A percentile compares a stretch with the other conserved stretches of the same genome.
Conservation (phyloP, 257 asterid genomes). For the Anisodus tanguticus region DNA sequence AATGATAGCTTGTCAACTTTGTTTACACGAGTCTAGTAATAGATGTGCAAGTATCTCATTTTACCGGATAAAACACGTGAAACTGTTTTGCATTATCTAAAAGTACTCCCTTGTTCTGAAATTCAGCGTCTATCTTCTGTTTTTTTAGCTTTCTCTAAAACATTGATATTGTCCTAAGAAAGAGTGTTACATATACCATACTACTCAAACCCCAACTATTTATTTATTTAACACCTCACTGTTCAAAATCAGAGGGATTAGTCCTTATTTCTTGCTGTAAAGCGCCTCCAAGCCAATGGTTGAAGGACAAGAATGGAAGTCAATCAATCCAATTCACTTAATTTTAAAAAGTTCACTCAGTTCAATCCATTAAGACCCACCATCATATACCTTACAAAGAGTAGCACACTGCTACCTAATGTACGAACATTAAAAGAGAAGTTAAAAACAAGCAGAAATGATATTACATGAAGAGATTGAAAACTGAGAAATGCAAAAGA, state of each 20-base stretch:
- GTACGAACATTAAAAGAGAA: neutral
- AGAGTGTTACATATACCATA: neutral
- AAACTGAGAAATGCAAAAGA: neutral
- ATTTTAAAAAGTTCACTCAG: neutral
- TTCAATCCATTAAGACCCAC: neutral
- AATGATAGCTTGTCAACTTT: slow-evolving; percentile 20
- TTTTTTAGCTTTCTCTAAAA: neutral
- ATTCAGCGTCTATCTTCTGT: neutral
- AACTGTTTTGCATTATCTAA: neutral
- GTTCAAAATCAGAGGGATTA: neutral
- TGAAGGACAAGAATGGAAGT: neutral
- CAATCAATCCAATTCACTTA: neutral
- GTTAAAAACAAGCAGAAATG: neutral
- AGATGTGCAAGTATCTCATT: slow-evolving; percentile 1
- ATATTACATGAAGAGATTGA: neutral
- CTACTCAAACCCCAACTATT: neutral
- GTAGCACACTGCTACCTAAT: neutral
- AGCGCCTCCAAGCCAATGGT: neutral
- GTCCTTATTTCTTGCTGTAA: slow-evolving; percentile 13
- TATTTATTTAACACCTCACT: neutral
- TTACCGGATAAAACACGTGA: neutral
- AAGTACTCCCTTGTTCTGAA: neutral
- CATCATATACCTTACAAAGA: neutral
- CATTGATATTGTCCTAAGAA: neutral
- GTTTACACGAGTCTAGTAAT: neutral